phyloP scores from a whole-genome alignment of 768 basidiomycete species.

The Lactarius deliciosus region DNA sequence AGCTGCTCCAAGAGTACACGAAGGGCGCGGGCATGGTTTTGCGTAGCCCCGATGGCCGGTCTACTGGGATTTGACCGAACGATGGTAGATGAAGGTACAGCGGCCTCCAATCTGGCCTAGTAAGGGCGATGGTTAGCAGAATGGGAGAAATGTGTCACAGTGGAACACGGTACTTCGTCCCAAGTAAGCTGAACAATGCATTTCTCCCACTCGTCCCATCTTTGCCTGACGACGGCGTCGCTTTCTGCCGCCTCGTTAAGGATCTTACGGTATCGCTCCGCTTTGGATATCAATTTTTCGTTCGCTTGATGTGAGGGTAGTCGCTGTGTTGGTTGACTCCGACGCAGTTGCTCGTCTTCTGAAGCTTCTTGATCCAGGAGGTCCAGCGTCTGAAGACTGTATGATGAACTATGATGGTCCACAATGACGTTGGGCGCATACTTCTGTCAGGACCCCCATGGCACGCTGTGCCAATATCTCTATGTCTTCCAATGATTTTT shows the following conservation, averaged over 20 bases:
- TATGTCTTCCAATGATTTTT: conserved; percentile 70
- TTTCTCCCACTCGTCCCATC: conserved; percentile 89
- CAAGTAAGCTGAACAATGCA: conserved; percentile 68
- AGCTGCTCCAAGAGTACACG: conserved; percentile 77
- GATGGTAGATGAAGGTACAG: conserved; percentile 60
- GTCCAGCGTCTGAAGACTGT: conserved; percentile 68
- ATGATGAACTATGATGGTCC: conserved; percentile 1
- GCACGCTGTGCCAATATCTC: conserved; percentile 63
- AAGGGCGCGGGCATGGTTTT: conserved; percentile 64
- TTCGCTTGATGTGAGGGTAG: conserved; percentile 81
- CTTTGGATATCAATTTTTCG: conserved; percentile 64
- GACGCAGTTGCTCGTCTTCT: conserved; percentile 72
- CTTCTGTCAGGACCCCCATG: conserved; percentile 70
- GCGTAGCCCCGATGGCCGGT: conserved; percentile 39
- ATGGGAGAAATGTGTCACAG: background rate
- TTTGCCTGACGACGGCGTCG: conserved; percentile 72
- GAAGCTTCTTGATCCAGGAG: conserved; percentile 89
- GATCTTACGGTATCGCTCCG: conserved; percentile 67
- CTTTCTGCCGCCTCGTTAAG: conserved; percentile 70
- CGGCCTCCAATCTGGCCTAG: conserved; percentile 63
- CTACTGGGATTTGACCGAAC: conserved; percentile 9
- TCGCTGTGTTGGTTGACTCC: conserved; percentile 49
- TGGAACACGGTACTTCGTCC: conserved; percentile 48
- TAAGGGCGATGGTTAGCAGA: background rate
- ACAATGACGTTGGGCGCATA: conserved; percentile 34